These are phyloP conservation scores for Helicocarpus griseus DNA, from an alignment of 2,329 filamentous ascomycete genomes.

Conservation along the genomic window DNA sequence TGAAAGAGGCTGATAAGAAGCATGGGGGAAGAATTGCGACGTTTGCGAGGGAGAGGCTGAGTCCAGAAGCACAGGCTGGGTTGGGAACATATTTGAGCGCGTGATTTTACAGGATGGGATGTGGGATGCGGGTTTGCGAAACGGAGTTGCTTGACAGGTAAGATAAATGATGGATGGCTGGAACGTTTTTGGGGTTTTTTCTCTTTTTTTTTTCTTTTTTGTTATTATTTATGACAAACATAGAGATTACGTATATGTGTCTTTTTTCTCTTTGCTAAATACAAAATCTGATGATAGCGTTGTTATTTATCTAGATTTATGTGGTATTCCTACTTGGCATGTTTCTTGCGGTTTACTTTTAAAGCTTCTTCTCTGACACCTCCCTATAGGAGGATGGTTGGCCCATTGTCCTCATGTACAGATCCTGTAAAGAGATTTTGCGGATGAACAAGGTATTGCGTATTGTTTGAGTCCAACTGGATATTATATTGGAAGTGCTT, in stretches of 20 bases:
- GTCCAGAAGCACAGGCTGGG: conserved; percentile 46
- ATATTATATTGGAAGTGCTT: too few relatives aligned
- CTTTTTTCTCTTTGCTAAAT: background rate
- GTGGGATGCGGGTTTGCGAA: background rate
- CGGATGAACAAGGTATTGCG: too few relatives aligned
- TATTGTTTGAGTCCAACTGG: too few relatives aligned
- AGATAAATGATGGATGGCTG: background rate
- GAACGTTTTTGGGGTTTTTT: too few relatives aligned
- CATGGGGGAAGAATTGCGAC: conserved; percentile 60
- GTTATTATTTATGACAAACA: too few relatives aligned
- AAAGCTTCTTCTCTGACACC: too few relatives aligned
- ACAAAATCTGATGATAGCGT: background rate
- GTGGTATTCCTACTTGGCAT: background rate
- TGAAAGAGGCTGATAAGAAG: conserved; percentile 67
- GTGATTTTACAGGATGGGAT: background rate
- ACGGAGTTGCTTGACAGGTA: background rate
- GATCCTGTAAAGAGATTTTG: too few relatives aligned
- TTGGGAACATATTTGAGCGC: conserved; percentile 38
- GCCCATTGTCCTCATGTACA: too few relatives aligned
- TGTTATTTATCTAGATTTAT: background rate
- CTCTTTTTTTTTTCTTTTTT: background rate
- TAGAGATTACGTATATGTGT: too few relatives aligned
- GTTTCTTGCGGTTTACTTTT: too few relatives aligned
- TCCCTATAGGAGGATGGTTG: too few relatives aligned
- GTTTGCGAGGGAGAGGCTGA: conserved; percentile 64